These are phyloP conservation scores for Talaromyces verruculosus DNA, from an alignment of 2,329 filamentous ascomycete genomes.

Conservation along the genomic window DNA sequence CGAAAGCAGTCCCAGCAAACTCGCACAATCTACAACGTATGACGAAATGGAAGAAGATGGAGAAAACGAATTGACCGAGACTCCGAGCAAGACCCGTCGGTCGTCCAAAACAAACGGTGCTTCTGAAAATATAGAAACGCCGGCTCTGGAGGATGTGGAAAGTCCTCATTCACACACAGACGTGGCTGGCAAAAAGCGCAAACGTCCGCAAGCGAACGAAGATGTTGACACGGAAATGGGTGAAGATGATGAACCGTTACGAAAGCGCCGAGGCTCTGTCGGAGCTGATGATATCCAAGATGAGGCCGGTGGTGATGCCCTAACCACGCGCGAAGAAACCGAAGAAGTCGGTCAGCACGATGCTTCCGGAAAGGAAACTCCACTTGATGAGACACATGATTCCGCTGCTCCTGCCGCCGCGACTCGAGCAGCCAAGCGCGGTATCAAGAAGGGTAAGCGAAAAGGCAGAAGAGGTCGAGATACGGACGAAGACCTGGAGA, in stretches of 20 bases:
- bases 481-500: conserved; percentile 38
- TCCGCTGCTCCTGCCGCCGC: conserved; percentile 32
- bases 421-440: conserved; percentile 41
- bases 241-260: conserved; percentile 43
- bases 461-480: conserved; percentile 47
- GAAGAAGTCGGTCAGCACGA: conserved; percentile 34
- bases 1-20: conserved; percentile 74
- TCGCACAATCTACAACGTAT: conserved; percentile 59
- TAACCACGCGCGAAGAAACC: conserved; percentile 37
- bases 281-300: conserved; percentile 38
- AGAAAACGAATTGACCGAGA: conserved; percentile 44
- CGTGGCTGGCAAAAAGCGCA: conserved; percentile 42
- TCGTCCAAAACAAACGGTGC: conserved; percentile 36
- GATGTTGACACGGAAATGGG: conserved; percentile 37
- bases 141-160: conserved; percentile 28
- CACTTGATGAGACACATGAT: conserved; percentile 35
- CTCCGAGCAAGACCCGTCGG: conserved; percentile 41
- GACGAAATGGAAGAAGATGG: conserved; percentile 54
- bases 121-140: conserved; percentile 3
- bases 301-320: conserved; percentile 35
- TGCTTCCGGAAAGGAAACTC: conserved; percentile 31
- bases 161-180: conserved; percentile 28
- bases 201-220: conserved; percentile 39
- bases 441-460: conserved; percentile 46
- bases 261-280: conserved; percentile 44